Evolutionary conservation across 352 stramenopile species (phyloP).

Genomic region (Pythium insidiosum): DNA sequence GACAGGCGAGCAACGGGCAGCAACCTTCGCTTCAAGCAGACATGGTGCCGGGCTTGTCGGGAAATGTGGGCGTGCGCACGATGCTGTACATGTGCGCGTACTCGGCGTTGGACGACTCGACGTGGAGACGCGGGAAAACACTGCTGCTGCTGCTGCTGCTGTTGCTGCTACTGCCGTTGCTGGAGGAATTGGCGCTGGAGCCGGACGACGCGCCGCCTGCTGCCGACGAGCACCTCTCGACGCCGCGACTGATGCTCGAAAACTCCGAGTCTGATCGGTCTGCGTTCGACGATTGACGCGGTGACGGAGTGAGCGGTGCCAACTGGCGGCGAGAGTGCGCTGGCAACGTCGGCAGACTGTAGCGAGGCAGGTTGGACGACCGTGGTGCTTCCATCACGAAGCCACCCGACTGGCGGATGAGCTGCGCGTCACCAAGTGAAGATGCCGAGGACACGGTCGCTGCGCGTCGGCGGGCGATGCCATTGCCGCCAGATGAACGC

Average conservation of each 20-base stretch:
- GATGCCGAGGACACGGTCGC: slow-evolving; percentile 2
- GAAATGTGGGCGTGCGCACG: slow-evolving; percentile 54
- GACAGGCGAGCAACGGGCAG: too few species aligned
- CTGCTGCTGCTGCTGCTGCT: too few species aligned
- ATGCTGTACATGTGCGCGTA: slow-evolving; percentile 39
- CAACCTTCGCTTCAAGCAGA: too few species aligned
- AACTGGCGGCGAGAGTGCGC: slow-evolving; percentile 5
- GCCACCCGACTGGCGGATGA: slow-evolving; percentile 9
- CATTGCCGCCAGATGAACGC: slow-evolving; percentile 3
- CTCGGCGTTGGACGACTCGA: too few species aligned
- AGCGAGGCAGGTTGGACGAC: slow-evolving; percentile 5
- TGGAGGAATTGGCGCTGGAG: background rate
- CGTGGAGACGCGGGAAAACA: too few species aligned
- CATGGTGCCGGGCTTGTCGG: slow-evolving; percentile 27
- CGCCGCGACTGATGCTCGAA: slow-evolving; percentile 1
- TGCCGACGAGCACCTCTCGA: slow-evolving; percentile 3
- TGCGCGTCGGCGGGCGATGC: slow-evolving; percentile 6
- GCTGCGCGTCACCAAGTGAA: slow-evolving; percentile 4
- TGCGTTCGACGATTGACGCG: slow-evolving; percentile 3
- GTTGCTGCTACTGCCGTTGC: slow-evolving; percentile 1
- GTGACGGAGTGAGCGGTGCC: slow-evolving; percentile 9
- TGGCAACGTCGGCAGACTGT: slow-evolving; percentile 4
- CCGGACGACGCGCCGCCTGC: slow-evolving; percentile 2
- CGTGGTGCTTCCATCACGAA: slow-evolving; percentile 14
- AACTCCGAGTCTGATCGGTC: slow-evolving; percentile 7